A percentile compares a stretch with the other conserved stretches of the same genome.
phyloP scores from a whole-genome alignment of 2,329 filamentous ascomycete genomes.

The Pseudocercospora musae region DNA sequence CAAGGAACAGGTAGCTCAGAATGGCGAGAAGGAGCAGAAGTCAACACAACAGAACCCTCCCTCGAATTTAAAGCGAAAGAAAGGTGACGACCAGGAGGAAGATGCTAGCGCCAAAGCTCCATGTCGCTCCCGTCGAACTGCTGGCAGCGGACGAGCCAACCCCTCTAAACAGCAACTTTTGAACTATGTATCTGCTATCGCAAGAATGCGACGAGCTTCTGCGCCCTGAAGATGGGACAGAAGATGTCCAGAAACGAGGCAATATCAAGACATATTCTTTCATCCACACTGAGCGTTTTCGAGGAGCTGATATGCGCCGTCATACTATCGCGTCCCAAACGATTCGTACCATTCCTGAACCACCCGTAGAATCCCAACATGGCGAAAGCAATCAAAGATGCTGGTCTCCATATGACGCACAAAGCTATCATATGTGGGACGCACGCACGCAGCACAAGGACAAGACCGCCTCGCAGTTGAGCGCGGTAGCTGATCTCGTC shows the following conservation, averaged over 20 bases:
- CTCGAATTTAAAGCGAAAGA: conserved; percentile 16
- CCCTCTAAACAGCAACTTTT: conserved; percentile 32
- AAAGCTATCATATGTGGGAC: conserved; percentile 42
- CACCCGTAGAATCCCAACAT: conserved; percentile 41
- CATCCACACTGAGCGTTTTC: conserved; percentile 38
- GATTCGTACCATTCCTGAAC: conserved; percentile 46
- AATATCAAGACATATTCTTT: conserved; percentile 35
- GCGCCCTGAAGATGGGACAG: conserved; percentile 35
- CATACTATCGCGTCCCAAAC: conserved; percentile 46
- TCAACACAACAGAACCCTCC: not conserved
- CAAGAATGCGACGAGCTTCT: conserved; percentile 30
- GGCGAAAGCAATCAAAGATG: conserved; percentile 35
- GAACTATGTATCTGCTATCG: conserved; percentile 36
- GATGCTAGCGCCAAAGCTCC: conserved; percentile 25
- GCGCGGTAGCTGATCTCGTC: conserved; percentile 34
- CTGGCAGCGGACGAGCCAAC: conserved; percentile 21
- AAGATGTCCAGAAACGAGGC: conserved; percentile 28
- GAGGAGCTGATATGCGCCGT: conserved; percentile 46
- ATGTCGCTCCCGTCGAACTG: conserved; percentile 28
- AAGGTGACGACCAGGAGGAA: conserved; percentile 26
- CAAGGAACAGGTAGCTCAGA: not conserved
- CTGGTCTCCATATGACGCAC: conserved; percentile 38
- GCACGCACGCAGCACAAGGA: conserved; percentile 47
- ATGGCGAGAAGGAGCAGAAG: not conserved
- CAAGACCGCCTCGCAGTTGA: conserved; percentile 45